Conservation (phyloP, 163 green algal species). For the Scenedesmus sp. region DNA sequence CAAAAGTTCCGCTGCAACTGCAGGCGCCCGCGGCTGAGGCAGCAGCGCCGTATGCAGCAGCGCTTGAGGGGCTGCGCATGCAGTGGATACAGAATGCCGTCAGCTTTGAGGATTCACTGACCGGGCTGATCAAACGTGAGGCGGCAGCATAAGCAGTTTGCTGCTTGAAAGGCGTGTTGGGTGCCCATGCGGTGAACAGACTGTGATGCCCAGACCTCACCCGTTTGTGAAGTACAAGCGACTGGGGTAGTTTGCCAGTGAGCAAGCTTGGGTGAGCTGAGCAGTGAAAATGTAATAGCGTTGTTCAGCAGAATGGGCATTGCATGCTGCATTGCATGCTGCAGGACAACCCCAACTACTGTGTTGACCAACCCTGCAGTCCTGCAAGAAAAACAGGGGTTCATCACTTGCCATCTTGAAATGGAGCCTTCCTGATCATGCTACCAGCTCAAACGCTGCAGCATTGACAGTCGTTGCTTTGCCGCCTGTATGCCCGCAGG, state of each 20-base stretch:
- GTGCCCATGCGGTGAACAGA: neutral
- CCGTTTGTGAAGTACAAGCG: no score
- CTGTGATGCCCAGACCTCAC: neutral
- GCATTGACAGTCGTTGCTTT: neutral
- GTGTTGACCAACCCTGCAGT: no score
- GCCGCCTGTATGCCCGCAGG: neutral
- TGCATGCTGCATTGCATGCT: no score
- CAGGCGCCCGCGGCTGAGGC: neutral
- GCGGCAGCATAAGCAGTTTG: neutral
- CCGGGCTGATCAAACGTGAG: neutral
- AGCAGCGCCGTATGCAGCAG: neutral
- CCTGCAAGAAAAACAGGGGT: no score
- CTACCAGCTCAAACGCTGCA: neutral
- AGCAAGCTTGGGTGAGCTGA: no score
- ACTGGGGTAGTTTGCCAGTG: no score
- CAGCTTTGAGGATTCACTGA: neutral
- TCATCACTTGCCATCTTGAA: neutral
- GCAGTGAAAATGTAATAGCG: no score
- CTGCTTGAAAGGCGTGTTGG: neutral
- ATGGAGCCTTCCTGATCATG: neutral
- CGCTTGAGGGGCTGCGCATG: neutral
- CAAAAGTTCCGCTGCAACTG: neutral
- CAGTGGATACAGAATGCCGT: neutral
- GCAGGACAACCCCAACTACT: no score
- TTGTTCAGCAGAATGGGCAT: no score